Evolutionary conservation across 106 monocot species (phyloP).

Genomic region (Posidonia australis): DNA sequence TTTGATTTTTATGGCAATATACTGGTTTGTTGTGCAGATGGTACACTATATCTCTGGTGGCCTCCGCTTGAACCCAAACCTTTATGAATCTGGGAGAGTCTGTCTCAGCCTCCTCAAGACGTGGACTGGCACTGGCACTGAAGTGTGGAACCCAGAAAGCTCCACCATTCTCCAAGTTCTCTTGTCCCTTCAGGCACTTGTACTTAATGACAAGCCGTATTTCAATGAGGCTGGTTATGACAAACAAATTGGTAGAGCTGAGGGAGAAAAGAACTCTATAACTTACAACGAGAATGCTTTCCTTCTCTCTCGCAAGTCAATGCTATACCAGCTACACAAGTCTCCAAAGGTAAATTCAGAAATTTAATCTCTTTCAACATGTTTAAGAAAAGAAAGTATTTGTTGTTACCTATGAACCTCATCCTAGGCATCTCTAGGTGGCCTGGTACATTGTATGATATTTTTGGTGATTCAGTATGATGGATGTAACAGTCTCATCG

Average conservation of each 20-base stretch:
- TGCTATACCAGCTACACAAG: slow-evolving; percentile 21
- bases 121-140: slow-evolving; percentile 27
- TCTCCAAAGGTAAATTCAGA: slow-evolving; percentile 25
- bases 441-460: no score
- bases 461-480: no score
- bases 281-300: slow-evolving; percentile 21
- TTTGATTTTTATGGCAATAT: not conserved
- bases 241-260: not conserved
- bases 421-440: no score
- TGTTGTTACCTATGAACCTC: no score
- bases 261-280: slow-evolving; percentile 10
- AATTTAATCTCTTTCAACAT: not conserved
- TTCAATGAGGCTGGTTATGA: slow-evolving; percentile 37
- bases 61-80: slow-evolving; percentile 34
- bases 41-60: slow-evolving; percentile 34
- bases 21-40: slow-evolving; percentile 14
- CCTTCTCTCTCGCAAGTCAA: slow-evolving; percentile 24
- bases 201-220: slow-evolving; percentile 33
- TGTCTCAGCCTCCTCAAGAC: slow-evolving; percentile 41
- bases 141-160: slow-evolving; percentile 23
- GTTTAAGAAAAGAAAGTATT: no score
- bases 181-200: slow-evolving; percentile 35
- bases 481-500: no score
- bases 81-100: slow-evolving; percentile 27
- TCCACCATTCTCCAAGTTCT: slow-evolving; percentile 41